phyloP scores from a whole-genome alignment of 2,329 filamentous ascomycete species.

The Dactylonectria macrodidyma region DNA sequence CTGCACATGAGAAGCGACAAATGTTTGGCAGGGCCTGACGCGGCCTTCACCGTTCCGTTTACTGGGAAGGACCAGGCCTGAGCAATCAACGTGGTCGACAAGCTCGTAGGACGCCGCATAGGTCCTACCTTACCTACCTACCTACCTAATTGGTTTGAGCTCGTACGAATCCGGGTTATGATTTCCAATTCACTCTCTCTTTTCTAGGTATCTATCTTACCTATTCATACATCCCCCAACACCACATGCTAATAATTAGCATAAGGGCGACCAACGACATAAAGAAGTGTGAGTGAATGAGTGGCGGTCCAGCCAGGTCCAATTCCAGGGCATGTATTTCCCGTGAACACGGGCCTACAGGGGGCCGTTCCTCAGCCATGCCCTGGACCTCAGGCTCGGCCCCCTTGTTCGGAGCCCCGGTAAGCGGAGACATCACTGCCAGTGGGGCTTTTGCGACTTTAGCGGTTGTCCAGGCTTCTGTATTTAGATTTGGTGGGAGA shows the following conservation, averaged over 20 bases:
- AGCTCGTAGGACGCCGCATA: background rate
- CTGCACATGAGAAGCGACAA: background rate
- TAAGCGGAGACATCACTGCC: constrained; percentile 12
- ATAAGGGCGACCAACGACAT: background rate
- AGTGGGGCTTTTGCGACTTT: constrained; percentile 30
- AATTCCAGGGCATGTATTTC: constrained; percentile 14
- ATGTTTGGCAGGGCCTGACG: background rate
- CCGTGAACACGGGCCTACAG: constrained; percentile 12
- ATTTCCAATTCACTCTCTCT: background rate
- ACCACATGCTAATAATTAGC: background rate
- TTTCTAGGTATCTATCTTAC: background rate
- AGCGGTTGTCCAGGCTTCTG: constrained; percentile 27
- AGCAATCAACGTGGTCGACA: background rate
- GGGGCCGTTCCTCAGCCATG: background rate
- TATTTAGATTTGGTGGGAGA: constrained; percentile 27
- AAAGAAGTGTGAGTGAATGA: background rate
- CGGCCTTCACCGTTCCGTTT: background rate
- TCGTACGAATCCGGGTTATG: background rate
- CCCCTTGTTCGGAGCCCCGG: constrained; percentile 11
- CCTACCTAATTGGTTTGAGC: background rate
- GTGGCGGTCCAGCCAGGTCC: constrained; percentile 13
- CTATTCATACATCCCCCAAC: background rate
- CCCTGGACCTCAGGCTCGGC: background rate
- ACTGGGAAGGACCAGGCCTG: background rate
- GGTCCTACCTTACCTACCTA: background rate